Evolutionary conservation across 176 grass and related monocot genomes (phyloP).

Genomic region (Rhynchospora tenuis): DNA sequence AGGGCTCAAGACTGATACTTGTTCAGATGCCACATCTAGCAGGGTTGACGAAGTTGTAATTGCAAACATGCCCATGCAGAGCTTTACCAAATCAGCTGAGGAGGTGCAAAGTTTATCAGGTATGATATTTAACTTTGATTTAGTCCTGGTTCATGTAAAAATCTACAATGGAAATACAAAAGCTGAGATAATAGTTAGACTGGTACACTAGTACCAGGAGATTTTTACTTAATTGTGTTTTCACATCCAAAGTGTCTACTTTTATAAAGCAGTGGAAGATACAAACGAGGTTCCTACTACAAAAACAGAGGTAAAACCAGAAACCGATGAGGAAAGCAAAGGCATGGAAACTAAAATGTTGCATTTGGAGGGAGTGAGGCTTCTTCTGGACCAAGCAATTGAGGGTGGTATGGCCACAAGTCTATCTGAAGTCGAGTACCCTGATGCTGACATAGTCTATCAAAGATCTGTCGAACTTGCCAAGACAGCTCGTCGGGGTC

Average conservation of each 20-base stretch:
- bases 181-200: neutral
- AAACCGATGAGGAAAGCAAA: conserved; percentile 9
- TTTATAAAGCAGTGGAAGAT: neutral
- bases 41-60: conserved; percentile 6
- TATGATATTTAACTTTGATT: conserved; percentile 6
- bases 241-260: neutral
- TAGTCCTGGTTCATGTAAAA: neutral
- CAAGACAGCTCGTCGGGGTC: conserved; percentile 48
- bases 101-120: neutral
- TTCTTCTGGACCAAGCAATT: conserved; percentile 64
- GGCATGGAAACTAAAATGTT: neutral
- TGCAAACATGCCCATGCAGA: conserved; percentile 15
- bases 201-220: neutral
- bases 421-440: conserved; percentile 40
- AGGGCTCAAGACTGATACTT: neutral
- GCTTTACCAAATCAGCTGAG: neutral
- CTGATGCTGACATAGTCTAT: conserved; percentile 56
- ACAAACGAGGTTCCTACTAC: conserved; percentile 21
- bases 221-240: neutral
- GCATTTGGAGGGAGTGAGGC: conserved; percentile 51
- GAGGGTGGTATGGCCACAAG: conserved; percentile 49
- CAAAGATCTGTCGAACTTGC: conserved; percentile 55
- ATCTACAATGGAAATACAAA: neutral
- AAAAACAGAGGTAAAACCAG: conserved; percentile 22
- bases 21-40: conserved; percentile 13